Evolutionary conservation across 768 basidiomycete species (phyloP), one percentile per base, ranked within the genome.

Genomic region (Leccinum subtestaceum): DNA sequence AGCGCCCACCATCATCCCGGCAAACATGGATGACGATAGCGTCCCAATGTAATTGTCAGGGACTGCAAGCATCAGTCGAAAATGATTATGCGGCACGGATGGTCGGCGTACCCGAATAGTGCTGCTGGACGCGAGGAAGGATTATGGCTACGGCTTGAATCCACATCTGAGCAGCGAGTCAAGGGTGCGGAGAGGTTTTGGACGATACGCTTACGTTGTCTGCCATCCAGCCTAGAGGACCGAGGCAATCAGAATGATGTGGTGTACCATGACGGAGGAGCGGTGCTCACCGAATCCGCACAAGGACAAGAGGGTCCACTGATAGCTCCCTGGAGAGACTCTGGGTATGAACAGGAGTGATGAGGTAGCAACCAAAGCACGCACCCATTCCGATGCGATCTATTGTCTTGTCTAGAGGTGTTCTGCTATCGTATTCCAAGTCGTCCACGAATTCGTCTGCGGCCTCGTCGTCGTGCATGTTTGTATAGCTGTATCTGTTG

Each of bases 1-100:
- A 1, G 92, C 90, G 2, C 95, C 93, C 53, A 97, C 70, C 94
- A 98, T 97, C 96, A 98, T 98, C n/a, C 96, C 93, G 11, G 82
- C 86, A 68, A 95, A 95, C 83, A 93, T 94, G 4, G 89, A 86
- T 4, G 93, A 91, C 0, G 94, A 95, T 13, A 98, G 75, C 1
- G 81, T 71, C 23, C 95, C 96, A 52, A 95, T 91, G 63, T 84
- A 84, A 50, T 78, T 80, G 70, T 94, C 88, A 31, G 85, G 82
- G 7, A 92, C 89, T 88, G 69, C 51, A 64, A 56, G 49, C 53
- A 53, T 60, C 46, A 64, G 65, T 64, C 56, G 63, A 64, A 56
- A 61, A 54, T 32, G 58, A 58, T 25, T 25, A 57, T 23, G 56
- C 34, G 53, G 56, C 60, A 43, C 23, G n/a, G 56, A 48, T 15